Percentiles rank a stretch among this genome's conserved stretches.
phyloP scores from a whole-genome alignment of 225 moss, liverwort and hornwort species.

The Straminergon stramineum region DNA sequence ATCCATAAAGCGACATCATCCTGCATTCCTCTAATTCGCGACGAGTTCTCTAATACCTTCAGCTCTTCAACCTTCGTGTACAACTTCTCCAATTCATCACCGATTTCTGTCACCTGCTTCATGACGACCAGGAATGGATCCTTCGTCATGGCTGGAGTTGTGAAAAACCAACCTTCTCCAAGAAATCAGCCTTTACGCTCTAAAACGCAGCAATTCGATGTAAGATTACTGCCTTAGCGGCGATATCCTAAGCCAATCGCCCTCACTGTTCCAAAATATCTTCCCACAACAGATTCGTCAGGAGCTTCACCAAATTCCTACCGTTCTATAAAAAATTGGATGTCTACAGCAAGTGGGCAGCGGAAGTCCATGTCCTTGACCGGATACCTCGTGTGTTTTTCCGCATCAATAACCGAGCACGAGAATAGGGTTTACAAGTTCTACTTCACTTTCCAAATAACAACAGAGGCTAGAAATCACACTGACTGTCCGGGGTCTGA shows the following conservation, averaged over 20 bases:
- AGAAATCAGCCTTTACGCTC: not conserved
- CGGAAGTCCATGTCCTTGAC: no score
- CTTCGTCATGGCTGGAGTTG: not conserved
- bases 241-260: not conserved
- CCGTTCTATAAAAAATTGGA: not conserved
- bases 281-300: not conserved
- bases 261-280: not conserved
- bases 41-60: no score
- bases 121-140: no score
- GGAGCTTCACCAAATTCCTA: not conserved
- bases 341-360: not conserved
- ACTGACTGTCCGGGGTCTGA: not conserved
- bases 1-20: no score
- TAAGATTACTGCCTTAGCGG: not conserved
- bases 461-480: not conserved
- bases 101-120: no score
- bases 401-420: not conserved
- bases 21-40: no score
- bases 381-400: not conserved
- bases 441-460: not conserved
- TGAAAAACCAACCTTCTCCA: not conserved
- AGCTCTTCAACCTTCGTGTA: no score
- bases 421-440: not conserved
- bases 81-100: no score
- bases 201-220: not conserved